A percentile compares a stretch with the other conserved stretches of the same genome.
Conservation (phyloP, 352 stramenopile species). For the Phytophthora constricta region DNA sequence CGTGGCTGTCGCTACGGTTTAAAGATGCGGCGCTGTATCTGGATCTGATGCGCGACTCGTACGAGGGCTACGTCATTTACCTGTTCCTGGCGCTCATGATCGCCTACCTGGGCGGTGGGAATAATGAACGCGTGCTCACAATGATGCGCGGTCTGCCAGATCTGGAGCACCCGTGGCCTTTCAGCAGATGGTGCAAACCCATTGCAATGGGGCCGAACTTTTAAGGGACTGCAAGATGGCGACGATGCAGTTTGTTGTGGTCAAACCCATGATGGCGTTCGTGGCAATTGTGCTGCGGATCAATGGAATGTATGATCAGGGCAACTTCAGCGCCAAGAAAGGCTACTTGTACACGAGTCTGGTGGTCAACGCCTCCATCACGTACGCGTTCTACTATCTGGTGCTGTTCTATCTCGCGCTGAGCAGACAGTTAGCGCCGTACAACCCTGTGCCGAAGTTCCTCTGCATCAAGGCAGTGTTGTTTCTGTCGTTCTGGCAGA, state of each 20-base stretch:
- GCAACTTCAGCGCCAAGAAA: constrained; percentile 83
- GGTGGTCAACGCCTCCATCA: constrained; percentile 96
- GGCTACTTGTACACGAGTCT: constrained; percentile 94
- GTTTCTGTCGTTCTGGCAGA: constrained; percentile 99
- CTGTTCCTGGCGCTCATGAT: constrained; percentile 97
- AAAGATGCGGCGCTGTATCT: constrained; percentile 92
- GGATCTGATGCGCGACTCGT: constrained; percentile 96
- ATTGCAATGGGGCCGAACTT: constrained; percentile 89
- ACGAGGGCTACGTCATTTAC: constrained; percentile 99
- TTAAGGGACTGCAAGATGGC: constrained; percentile 95
- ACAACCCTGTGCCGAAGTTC: constrained; percentile 98
- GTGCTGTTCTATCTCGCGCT: constrained; percentile 97
- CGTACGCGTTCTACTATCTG: constrained; percentile 97
- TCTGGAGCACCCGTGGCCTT: constrained; percentile 79
- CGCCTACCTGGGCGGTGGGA: constrained; percentile 93
- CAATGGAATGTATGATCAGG: constrained; percentile 84
- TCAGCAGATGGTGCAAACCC: constrained; percentile 65
- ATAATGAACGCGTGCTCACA: constrained; percentile 82
- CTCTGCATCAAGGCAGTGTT: constrained; percentile 98
- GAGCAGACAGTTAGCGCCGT: constrained; percentile 88
- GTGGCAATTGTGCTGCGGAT: constrained; percentile 86
- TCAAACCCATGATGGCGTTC: constrained; percentile 93
- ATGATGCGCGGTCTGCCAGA: constrained; percentile 63
- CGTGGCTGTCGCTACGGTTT: constrained; percentile 97
- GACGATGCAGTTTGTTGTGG: constrained; percentile 96